These are phyloP conservation scores for Botrytis paeoniae DNA, from an alignment of 2,329 filamentous ascomycete genomes.

Conservation along the genomic window DNA sequence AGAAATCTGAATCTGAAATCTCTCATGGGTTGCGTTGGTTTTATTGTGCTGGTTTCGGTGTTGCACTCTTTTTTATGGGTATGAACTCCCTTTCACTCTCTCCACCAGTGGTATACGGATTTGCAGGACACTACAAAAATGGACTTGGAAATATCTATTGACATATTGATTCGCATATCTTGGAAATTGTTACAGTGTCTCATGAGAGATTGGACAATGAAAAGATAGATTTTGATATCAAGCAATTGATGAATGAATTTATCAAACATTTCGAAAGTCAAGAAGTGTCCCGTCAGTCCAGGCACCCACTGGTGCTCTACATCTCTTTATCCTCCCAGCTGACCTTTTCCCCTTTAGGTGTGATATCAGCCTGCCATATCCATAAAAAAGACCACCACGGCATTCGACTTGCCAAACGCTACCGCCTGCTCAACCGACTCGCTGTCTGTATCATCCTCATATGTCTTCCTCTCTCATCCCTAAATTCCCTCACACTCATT, in stretches of 20 bases:
- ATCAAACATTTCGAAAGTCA: background rate
- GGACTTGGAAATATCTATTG: background rate
- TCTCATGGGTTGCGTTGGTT: constrained; percentile 55
- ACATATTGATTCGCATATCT: background rate
- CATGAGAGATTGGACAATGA: background rate
- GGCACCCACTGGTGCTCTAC: background rate
- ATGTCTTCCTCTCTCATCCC: constrained; percentile 50
- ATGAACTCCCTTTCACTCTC: constrained; percentile 11
- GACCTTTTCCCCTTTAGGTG: constrained; percentile 28
- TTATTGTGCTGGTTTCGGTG: constrained; percentile 60
- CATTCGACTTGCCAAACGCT: constrained; percentile 43
- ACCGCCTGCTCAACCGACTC: constrained; percentile 51
- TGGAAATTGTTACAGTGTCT: background rate
- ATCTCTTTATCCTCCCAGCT: background rate
- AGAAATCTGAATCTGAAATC: constrained; percentile 50
- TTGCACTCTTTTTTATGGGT: constrained; percentile 53
- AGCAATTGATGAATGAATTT: too few species aligned
- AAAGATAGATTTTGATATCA: background rate
- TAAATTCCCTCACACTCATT: constrained; percentile 48
- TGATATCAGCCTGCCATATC: constrained; percentile 54
- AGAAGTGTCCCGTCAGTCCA: background rate
- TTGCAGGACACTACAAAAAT: background rate
- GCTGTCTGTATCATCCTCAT: constrained; percentile 51
- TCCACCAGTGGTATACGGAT: background rate
- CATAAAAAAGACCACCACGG: constrained; percentile 52